Evolutionary conservation across 202 grass and related monocot species (phyloP), one percentile per base, ranked within the genome.

Genomic region (Schoenoplectus tabernaemontani): DNA sequence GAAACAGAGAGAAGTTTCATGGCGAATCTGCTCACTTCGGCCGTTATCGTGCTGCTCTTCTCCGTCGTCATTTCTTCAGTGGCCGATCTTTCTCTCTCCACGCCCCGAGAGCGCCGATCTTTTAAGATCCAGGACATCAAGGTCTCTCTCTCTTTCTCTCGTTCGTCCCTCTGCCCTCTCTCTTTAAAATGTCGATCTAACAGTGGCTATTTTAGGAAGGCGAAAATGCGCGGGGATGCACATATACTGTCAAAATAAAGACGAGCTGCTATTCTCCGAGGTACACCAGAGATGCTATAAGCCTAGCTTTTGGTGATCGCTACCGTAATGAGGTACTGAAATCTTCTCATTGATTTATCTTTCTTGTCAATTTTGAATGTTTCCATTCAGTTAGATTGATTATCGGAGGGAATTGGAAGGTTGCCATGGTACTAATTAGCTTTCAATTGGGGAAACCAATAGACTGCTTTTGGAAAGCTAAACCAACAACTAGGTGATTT

Each of bases 171-270:
- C n/a, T n/a, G 7, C 5, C 47, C 44, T 33, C 20, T 50, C 0
- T 61, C 26, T 37, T 16, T 82, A 9, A 22, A 4, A 57, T 56
- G 24, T n/a, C 28, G 46, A 74, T 74, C 24, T 74, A 5, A 53
- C 5, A 17, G 23, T 79, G 4, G 59, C 13, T 74, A 37, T 24
- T 53, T 24, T 4, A 37, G 22, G 9, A 32, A 17, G 8, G 37
- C 47, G 20, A 37, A 65, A 32, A 57, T 37, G 70, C 24, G 17
- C 0, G 36, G 23, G 53, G 57, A 53, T 50, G 94, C 70, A 81
- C 66, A 46, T 93, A 97, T 85, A 97, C 84, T 36, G 87, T 94
- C 60, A 69, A 89, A 83, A 88, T 97, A 43, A 97, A 89, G 80
- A 97, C 89, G 72, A 97, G 94, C 68, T 94, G 94, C 84, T 80